A percentile compares a stretch with the other conserved stretches of the same genome.
Evolutionary conservation across 768 basidiomycete species (phyloP).

Genomic region (Postia placenta): DNA sequence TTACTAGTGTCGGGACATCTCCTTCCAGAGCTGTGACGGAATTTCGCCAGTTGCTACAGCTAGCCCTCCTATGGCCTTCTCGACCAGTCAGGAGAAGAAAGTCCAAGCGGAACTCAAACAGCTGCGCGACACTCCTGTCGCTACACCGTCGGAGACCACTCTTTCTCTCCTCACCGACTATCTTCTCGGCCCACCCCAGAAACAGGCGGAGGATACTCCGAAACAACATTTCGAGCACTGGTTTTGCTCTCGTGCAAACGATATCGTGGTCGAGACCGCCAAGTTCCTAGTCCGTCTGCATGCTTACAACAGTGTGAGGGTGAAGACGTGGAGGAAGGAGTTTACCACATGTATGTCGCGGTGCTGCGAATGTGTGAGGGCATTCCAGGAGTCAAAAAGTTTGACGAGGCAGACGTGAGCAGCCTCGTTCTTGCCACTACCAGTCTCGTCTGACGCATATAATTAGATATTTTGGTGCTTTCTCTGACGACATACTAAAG

Average conservation of each 20-base stretch:
- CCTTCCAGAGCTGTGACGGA: neutral
- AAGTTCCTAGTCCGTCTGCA: conserved; percentile 78
- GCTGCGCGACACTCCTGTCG: conserved; percentile 55
- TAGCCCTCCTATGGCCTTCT: neutral
- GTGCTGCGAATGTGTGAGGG: conserved; percentile 69
- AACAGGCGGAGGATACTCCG: conserved; percentile 23
- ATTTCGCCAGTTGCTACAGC: neutral
- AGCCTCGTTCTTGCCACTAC: neutral
- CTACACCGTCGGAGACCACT: conserved; percentile 42
- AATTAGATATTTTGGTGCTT: conserved; percentile 70
- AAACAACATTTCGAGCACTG: conserved; percentile 44
- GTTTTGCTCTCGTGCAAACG: conserved; percentile 67
- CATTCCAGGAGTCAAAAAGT: conserved; percentile 57
- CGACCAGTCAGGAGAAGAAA: neutral
- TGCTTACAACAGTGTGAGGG: conserved; percentile 59
- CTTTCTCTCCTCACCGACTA: conserved; percentile 47
- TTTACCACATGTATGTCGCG: conserved; percentile 48
- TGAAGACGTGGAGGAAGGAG: conserved; percentile 57
- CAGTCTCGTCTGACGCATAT: conserved; percentile 6
- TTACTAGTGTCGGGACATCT: no score
- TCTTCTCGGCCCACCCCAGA: conserved; percentile 33
- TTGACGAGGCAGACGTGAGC: conserved; percentile 70
- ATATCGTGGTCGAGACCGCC: conserved; percentile 57
- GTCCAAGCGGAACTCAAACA: conserved; percentile 26
- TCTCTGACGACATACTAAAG: conserved; percentile 40